These are phyloP conservation scores for Ceratopteris richardii DNA, from an alignment of 75 land plant genomes.

Conservation along the genomic window DNA sequence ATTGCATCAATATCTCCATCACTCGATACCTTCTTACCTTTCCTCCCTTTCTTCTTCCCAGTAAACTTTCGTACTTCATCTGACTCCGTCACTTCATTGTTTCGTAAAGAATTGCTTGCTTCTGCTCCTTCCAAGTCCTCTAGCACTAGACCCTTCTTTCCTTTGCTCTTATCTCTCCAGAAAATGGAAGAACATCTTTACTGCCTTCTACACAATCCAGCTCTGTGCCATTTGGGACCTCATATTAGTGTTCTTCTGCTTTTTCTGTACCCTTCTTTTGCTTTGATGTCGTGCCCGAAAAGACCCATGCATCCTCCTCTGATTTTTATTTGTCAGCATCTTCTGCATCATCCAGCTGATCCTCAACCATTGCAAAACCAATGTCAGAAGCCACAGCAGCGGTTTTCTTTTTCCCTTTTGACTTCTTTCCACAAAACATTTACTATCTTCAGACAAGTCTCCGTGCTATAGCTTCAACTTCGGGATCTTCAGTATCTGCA, in stretches of 20 bases:
- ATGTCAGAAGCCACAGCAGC: neutral
- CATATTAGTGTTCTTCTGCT: constrained; percentile 10
- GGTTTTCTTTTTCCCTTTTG: neutral
- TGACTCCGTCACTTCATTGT: no score
- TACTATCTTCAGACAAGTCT: neutral
- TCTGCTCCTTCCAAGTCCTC: neutral
- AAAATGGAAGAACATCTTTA: constrained; percentile 13
- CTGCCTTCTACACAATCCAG: constrained; percentile 2
- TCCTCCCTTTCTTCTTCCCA: no score
- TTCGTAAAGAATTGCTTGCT: no score
- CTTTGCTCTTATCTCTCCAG: constrained; percentile 39
- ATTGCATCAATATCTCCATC: constrained; percentile 15
- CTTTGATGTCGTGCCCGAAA: constrained; percentile 14
- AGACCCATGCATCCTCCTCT: neutral
- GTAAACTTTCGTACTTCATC: no score
- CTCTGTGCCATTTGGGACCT: constrained; percentile 1
- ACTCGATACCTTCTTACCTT: constrained; percentile 7
- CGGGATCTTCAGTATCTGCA: no score
- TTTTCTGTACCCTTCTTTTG: constrained; percentile 1
- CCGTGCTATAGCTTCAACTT: constrained; percentile 1
- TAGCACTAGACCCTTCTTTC: constrained; percentile 14
- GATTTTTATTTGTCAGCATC: neutral
- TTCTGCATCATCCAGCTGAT: neutral
- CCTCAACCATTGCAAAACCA: neutral
- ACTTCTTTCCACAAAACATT: constrained; percentile 9